Conservation (phyloP, 1,284 basidiomycete species). For the Termitomyces sp. region DNA sequence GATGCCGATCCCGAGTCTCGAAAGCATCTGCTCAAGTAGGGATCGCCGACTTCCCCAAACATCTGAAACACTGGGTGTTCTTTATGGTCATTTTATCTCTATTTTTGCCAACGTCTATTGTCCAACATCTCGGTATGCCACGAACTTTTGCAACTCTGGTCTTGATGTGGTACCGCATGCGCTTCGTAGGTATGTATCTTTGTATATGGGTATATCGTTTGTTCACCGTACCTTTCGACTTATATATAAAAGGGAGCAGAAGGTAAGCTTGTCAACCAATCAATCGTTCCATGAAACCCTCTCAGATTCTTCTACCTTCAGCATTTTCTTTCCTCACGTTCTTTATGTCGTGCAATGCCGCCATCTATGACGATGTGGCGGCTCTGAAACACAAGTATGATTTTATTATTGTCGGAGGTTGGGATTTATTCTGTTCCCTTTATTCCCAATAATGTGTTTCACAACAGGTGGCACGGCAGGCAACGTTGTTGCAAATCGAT, state of each 20-base stretch:
- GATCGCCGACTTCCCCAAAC: background rate
- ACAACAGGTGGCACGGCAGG: slow-evolving; percentile 11
- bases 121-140: background rate
- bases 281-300: slow-evolving; percentile 1
- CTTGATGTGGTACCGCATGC: background rate
- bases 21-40: background rate
- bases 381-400: slow-evolving; percentile 9
- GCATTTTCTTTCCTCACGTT: background rate
- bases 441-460: background rate
- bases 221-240: background rate
- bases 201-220: background rate
- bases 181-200: background rate
- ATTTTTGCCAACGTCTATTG: slow-evolving; percentile 4
- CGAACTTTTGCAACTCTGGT: slow-evolving; percentile 1
- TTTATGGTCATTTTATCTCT: background rate
- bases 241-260: background rate
- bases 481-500: slow-evolving; percentile 10
- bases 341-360: background rate
- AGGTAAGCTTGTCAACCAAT: background rate
- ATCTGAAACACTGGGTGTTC: background rate
- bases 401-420: slow-evolving; percentile 15
- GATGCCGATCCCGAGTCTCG: background rate
- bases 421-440: background rate
- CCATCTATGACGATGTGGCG: slow-evolving; percentile 1
- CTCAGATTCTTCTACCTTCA: background rate